Evolutionary conservation across 2,329 filamentous ascomycete genomes (phyloP).

Genomic region (Cordyceps fumosorosea): DNA sequence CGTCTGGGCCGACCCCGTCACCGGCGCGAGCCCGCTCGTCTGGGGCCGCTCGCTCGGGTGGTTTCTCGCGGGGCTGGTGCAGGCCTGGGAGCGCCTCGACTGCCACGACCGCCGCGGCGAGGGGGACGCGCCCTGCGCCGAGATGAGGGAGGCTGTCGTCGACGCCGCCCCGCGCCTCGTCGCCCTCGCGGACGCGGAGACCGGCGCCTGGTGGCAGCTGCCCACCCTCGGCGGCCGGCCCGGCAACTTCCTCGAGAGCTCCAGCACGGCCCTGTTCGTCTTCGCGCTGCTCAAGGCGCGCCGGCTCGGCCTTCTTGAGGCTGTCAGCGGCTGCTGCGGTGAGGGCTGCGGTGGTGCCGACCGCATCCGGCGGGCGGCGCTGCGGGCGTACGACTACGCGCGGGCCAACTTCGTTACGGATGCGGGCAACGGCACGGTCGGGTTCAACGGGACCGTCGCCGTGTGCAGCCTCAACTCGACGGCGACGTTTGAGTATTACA

Average conservation of each 20-base stretch:
- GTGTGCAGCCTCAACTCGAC: constrained; percentile 37
- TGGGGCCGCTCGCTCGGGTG: constrained; percentile 16
- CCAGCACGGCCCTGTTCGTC: constrained; percentile 15
- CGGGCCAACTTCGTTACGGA: constrained; percentile 9
- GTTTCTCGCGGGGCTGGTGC: constrained; percentile 16
- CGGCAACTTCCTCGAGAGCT: constrained; percentile 17
- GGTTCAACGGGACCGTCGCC: constrained; percentile 31
- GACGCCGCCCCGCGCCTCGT: constrained; percentile 9
- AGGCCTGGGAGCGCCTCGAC: constrained; percentile 14
- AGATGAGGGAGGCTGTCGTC: neutral
- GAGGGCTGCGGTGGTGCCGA: neutral
- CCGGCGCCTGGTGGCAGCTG: constrained; percentile 16
- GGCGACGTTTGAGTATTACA: constrained; percentile 34
- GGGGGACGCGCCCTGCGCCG: constrained; percentile 1
- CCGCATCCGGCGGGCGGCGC: constrained; percentile 4
- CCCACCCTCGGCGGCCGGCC: constrained; percentile 11
- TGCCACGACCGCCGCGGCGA: constrained; percentile 3
- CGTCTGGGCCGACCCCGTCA: constrained; percentile 15
- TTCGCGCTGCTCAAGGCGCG: constrained; percentile 14
- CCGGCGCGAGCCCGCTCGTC: constrained; percentile 16
- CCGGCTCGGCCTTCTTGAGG: constrained; percentile 6
- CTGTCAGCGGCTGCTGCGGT: neutral
- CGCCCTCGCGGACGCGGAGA: constrained; percentile 9
- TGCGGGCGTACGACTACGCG: constrained; percentile 15
- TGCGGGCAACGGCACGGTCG: constrained; percentile 14